Evolutionary conservation across 192 early-diverging fungal species (phyloP), one percentile per base, ranked within the genome.

Genomic region (Rhizoclosmatium sp.): DNA sequence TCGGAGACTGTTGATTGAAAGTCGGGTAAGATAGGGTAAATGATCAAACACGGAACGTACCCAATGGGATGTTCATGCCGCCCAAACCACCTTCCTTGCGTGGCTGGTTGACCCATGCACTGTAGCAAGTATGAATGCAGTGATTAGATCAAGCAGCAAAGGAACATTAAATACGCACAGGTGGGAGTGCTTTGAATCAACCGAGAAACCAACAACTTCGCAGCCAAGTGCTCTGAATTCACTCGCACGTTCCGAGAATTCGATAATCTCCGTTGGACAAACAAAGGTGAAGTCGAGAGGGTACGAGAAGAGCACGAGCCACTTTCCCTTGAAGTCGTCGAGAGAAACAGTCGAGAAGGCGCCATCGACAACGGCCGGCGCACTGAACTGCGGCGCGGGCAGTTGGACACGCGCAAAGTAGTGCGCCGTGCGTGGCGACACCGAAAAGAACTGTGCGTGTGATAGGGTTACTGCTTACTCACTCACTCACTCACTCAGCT

Each of bases 241-340:
- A 14, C 80, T 83, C 59, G 81, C 61, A 48, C 88, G 83, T 59
- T 92, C 92, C 67, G 81, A 82, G 77, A 83, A 91, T 16, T 79
- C 85, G 64, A 89, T 84, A 58, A 91, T 84, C 67, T 90, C 90
- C 12, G 89, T 92, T 21, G 90, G 89, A 71, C 91, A 92, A 72
- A 85, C 85, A 77, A 89, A 89, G 1, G 87, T 87, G 67, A 66
- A 45, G 4, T 58, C 39, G 65, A 76, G 40, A 1, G 61, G 45
- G n/a, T 78, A 76, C 41, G 81, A 78, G 59, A 78, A 69, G 56
- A 78, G 69, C 14, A 62, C 69, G 58, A 78, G n/a, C 70, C 85
- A 89, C 75, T 89, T 87, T 65, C 84, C 88, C 66, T 86, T 84
- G 82, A 83, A 89, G 71, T 89, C 88, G 31, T 65, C 58, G 19